These are phyloP conservation scores for Penicillium fuscoglaucum DNA, from an alignment of 2,329 filamentous ascomycete genomes.

Conservation along the genomic window DNA sequence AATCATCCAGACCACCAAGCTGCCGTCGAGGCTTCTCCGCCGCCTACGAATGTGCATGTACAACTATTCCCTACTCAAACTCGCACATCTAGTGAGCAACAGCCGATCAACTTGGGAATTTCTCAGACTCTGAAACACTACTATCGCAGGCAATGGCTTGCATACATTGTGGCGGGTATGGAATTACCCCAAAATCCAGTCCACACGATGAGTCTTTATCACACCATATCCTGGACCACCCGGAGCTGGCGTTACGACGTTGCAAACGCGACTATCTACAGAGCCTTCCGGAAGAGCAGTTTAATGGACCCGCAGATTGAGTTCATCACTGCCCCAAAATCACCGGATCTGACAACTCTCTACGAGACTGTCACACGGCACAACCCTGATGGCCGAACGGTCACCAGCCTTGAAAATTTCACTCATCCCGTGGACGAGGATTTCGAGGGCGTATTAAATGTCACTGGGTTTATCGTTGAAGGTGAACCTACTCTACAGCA, in stretches of 20 bases:
- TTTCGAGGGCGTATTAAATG: neutral
- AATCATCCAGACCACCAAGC: conserved; percentile 16
- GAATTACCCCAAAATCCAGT: neutral
- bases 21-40: conserved; percentile 8
- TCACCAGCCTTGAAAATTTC: conserved; percentile 3
- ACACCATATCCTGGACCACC: conserved; percentile 10
- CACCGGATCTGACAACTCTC: conserved; percentile 4
- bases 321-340: conserved; percentile 1
- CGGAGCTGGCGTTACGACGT: conserved; percentile 13
- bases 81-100: neutral
- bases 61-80: conserved; percentile 14
- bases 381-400: neutral
- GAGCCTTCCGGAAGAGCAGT: conserved; percentile 9
- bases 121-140: conserved; percentile 12
- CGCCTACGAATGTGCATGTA: conserved; percentile 18
- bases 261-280: conserved; percentile 7
- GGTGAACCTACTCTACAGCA: neutral
- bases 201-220: conserved; percentile 9
- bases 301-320: conserved; percentile 7
- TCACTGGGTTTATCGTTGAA: neutral
- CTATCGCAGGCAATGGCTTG: conserved; percentile 12
- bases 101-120: conserved; percentile 18
- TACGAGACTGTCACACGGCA: conserved; percentile 2
- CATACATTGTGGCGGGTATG: neutral
- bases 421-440: conserved; percentile 7